Percentiles rank a stretch among this genome's conserved stretches.
Conservation (phyloP, 768 basidiomycete species). For the Lentinula boryana region DNA sequence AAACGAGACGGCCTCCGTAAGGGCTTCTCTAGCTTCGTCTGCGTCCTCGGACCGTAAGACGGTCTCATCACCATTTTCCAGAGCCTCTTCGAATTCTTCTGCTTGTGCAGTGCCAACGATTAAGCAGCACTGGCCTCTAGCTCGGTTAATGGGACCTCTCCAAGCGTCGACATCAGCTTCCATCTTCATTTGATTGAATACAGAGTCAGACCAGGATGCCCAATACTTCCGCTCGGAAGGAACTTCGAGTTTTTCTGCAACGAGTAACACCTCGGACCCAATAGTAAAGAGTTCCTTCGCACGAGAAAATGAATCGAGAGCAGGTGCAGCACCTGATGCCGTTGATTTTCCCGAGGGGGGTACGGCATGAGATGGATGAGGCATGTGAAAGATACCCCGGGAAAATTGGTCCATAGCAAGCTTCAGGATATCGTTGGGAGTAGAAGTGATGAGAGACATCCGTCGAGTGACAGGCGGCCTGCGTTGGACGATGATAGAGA, state of each 20-base stretch:
- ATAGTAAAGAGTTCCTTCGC: constrained; percentile 58
- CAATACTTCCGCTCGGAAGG: constrained; percentile 44
- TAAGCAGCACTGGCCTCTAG: constrained; percentile 51
- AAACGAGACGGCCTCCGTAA: constrained; percentile 37
- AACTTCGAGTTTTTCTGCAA: constrained; percentile 48
- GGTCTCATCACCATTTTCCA: constrained; percentile 36
- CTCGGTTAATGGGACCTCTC: constrained; percentile 37
- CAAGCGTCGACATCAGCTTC: constrained; percentile 49
- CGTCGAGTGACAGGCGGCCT: constrained; percentile 46
- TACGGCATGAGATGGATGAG: constrained; percentile 33
- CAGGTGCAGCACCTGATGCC: constrained; percentile 3
- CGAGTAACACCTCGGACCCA: constrained; percentile 52
- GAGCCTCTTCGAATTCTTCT: constrained; percentile 40
- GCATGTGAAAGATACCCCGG: constrained; percentile 69
- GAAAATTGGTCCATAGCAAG: constrained; percentile 67
- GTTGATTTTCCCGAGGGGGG: constrained; percentile 10
- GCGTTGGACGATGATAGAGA: constrained; percentile 40
- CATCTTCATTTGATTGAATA: constrained; percentile 61
- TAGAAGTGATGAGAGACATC: constrained; percentile 34
- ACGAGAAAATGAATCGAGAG: constrained; percentile 39
- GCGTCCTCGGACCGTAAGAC: constrained; percentile 43
- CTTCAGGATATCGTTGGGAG: constrained; percentile 46
- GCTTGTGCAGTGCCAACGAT: constrained; percentile 48
- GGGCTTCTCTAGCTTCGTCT: constrained; percentile 46
- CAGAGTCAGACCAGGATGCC: constrained; percentile 56